Evolutionary conservation across 2,329 filamentous ascomycete genomes (phyloP).

Genomic region (Pseudocercospora fuligena): DNA sequence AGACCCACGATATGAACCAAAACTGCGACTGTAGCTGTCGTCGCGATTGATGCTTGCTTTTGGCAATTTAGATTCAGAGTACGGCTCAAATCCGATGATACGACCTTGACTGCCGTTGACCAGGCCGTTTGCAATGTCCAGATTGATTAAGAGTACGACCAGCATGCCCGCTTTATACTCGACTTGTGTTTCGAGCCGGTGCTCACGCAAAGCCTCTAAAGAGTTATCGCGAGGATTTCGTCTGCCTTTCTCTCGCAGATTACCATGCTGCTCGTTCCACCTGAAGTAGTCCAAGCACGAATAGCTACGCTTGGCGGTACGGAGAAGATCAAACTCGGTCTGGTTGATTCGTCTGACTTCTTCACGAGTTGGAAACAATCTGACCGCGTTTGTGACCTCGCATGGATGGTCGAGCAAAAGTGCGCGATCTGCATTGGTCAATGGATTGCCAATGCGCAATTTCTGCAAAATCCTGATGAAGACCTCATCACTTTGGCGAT

Average conservation of each 20-base stretch:
- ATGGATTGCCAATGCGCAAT: slow-evolving; percentile 53
- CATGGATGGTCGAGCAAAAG: slow-evolving; percentile 52
- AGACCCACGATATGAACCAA: slow-evolving; percentile 10
- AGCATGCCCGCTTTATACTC: slow-evolving; percentile 58
- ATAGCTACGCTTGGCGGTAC: slow-evolving; percentile 30
- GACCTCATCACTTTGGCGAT: slow-evolving; percentile 59
- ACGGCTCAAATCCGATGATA: slow-evolving; percentile 45
- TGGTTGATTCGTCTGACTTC: slow-evolving; percentile 28
- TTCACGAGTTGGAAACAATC: slow-evolving; percentile 33
- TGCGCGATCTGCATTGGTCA: slow-evolving; percentile 46
- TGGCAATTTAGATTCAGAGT: slow-evolving; percentile 24
- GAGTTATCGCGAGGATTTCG: slow-evolving; percentile 20
- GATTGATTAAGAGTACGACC: slow-evolving; percentile 59
- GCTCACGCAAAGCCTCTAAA: slow-evolving; percentile 41
- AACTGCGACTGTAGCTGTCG: slow-evolving; percentile 2
- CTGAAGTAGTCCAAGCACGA: slow-evolving; percentile 49
- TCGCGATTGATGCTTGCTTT: slow-evolving; percentile 19
- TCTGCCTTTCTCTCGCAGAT: slow-evolving; percentile 23
- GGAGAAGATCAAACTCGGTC: slow-evolving; percentile 20
- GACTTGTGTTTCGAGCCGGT: slow-evolving; percentile 52
- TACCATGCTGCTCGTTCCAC: slow-evolving; percentile 26
- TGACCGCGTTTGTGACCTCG: slow-evolving; percentile 40
- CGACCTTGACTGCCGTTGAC: slow-evolving; percentile 57
- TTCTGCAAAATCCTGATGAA: slow-evolving; percentile 64
- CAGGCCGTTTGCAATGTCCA: slow-evolving; percentile 49